These are phyloP conservation scores for Pseudoturritis turrita DNA, from an alignment of 345 rosid species.

Conservation along the genomic window DNA sequence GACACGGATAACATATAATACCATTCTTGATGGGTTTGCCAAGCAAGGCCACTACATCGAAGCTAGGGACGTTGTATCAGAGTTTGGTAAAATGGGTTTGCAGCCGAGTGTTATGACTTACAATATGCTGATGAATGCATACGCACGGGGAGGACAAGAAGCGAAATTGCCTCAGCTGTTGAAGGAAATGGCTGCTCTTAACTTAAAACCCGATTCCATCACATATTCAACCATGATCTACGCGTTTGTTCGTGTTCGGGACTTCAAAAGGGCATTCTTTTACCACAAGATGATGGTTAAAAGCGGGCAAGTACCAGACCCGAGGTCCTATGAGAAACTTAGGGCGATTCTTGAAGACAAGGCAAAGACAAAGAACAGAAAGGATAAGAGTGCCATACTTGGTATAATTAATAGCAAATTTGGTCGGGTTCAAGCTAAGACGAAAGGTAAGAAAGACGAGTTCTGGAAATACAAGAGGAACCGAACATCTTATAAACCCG, in stretches of 20 bases:
- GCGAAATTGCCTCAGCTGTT: conserved; percentile 74
- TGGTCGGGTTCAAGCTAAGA: conserved; percentile 56
- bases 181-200: conserved; percentile 67
- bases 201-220: conserved; percentile 72
- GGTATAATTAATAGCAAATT: conserved; percentile 72
- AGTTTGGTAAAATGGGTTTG: conserved; percentile 71
- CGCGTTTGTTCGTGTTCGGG: conserved; percentile 75
- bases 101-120: conserved; percentile 81
- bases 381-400: conserved; percentile 70
- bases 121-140: conserved; percentile 93
- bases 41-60: conserved; percentile 81
- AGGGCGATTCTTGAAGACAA: conserved; percentile 69
- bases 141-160: conserved; percentile 81
- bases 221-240: conserved; percentile 89
- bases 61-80: conserved; percentile 76
- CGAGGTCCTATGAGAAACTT: conserved; percentile 71
- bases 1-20: conserved; percentile 74
- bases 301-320: conserved; percentile 72
- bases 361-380: conserved; percentile 61
- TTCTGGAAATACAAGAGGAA: conserved; percentile 78
- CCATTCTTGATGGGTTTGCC: conserved; percentile 81
- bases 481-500: conserved; percentile 26
- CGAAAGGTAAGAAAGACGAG: conserved; percentile 77
- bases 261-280: conserved; percentile 83
- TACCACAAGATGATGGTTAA: conserved; percentile 91